phyloP scores from a whole-genome alignment of 176 grass and related monocot species.

The Tillandsia leiboldiana region DNA sequence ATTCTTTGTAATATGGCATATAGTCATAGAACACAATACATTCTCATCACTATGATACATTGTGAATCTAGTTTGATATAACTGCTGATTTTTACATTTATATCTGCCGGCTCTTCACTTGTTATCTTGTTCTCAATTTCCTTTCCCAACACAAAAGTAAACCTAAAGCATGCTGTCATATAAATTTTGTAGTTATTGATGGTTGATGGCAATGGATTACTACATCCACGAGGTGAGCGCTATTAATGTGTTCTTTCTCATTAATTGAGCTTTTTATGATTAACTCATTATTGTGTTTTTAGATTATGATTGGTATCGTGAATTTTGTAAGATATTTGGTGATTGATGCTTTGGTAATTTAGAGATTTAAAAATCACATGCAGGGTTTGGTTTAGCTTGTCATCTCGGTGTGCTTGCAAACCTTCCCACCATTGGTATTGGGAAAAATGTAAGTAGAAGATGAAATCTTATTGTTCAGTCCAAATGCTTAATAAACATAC shows the following conservation, averaged over 20 bases:
- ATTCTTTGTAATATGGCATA: neutral
- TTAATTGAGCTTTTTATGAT: too few species aligned
- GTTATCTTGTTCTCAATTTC: neutral
- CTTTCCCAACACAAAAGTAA: neutral
- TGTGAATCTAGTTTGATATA: neutral
- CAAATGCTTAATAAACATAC: too few species aligned
- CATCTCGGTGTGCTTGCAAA: constrained; percentile 77
- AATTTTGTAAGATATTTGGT: neutral
- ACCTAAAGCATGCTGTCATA: neutral
- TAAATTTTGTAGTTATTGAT: constrained; percentile 60
- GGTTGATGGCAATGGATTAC: constrained; percentile 96
- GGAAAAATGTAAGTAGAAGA: constrained; percentile 74
- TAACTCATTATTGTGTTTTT: neutral
- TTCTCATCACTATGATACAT: neutral
- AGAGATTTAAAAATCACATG: constrained; percentile 1
- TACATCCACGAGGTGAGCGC: constrained; percentile 72
- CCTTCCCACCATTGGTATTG: constrained; percentile 64
- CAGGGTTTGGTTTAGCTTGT: constrained; percentile 98
- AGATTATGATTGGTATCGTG: neutral
- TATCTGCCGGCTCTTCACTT: neutral
- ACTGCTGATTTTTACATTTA: neutral
- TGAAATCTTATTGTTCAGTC: neutral
- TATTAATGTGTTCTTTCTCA: neutral
- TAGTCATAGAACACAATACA: neutral
- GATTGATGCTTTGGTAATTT: too few species aligned